Percentiles rank a stretch among this genome's conserved stretches.
Conservation (phyloP, 2,329 filamentous ascomycete genomes). For the Botrytis cinerea region DNA sequence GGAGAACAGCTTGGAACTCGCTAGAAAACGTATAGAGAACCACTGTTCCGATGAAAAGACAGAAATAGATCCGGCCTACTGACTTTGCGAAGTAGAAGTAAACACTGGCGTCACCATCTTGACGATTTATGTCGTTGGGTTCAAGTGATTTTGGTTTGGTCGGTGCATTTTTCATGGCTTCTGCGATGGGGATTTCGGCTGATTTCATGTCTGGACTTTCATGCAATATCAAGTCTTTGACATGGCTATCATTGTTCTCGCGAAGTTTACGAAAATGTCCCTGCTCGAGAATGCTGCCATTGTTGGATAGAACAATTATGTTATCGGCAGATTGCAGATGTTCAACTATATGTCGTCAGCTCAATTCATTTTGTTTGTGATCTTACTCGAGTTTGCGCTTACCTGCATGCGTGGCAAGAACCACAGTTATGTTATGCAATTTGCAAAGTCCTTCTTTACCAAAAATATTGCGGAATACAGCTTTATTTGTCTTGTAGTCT, state of each 20-base stretch:
- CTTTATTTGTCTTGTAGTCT: slow-evolving; percentile 29
- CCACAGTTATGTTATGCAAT: slow-evolving; percentile 40
- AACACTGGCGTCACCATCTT: slow-evolving; percentile 15
- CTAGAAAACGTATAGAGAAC: neutral
- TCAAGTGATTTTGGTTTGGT: neutral
- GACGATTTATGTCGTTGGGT: neutral
- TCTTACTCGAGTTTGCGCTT: neutral
- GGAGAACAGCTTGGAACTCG: slow-evolving; percentile 2
- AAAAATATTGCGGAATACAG: slow-evolving; percentile 28
- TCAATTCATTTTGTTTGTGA: neutral
- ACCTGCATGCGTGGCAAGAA: slow-evolving; percentile 29
- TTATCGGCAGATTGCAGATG: slow-evolving; percentile 42
- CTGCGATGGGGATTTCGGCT: neutral
- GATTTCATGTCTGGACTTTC: neutral
- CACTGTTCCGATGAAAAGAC: neutral
- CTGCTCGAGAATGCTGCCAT: slow-evolving; percentile 41
- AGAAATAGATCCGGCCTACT: slow-evolving; percentile 5
- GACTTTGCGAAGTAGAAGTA: slow-evolving; percentile 21
- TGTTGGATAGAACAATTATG: slow-evolving; percentile 41
- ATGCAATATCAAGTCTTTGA: slow-evolving; percentile 6
- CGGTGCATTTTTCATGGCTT: neutral
- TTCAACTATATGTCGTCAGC: slow-evolving; percentile 28
- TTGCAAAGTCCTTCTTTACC: slow-evolving; percentile 25
- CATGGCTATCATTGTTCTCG: slow-evolving; percentile 11
- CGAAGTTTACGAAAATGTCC: slow-evolving; percentile 34